Base-by-base conservation (phyloP, 2,329 filamentous ascomycete genomes). In the Lasiodiplodia hormozganensis region DNA sequence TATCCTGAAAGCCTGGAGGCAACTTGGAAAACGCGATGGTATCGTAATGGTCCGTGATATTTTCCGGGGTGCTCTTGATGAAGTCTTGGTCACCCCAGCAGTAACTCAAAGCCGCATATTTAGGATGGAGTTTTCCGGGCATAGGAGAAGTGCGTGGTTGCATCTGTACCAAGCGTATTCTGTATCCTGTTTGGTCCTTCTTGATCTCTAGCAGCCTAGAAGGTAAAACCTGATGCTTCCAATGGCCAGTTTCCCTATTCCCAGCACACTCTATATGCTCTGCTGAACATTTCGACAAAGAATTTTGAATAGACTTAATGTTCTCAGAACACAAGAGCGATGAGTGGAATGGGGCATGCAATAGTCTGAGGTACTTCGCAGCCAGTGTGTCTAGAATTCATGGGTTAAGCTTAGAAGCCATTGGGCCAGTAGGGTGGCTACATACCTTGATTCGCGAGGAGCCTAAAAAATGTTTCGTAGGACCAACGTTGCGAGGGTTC, bases 61-160 rank as follows among this genome's bases (percentile, higher is more conserved):
- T 43, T 2, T 43, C 40, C 1, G 16, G 40, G n/a, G 40, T 43
- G 40, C 40, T 43, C 40, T n/a, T 43, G 40, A n/a, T 7, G 40
- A 43, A 43, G 2, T 18, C 40, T 18, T 43, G 16, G 7, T 43
- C 14, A 0, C 40, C 40, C 40, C 40, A 43, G 16, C 40, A 43
- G 40, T 43, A 43, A 18, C 40, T 43, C 6, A 43, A 43, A 18
- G 40, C 40, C 18, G 40, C 40, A 18, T 43, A 43, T 2, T 16
- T 4, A 14, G 16, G 16, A 5, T 18, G 0, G 3, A 6, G 18
- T 6, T 0, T 16, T 18, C 2, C 14, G 1, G 14, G 6, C 16
- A 6, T 14, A 18, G 40, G 6, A 6, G 40, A 43, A 43, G 14
- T 18, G 16, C 12, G 4, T 43, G 2, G 16, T 18, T 14, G 40